Base-by-base conservation (phyloP, 2,329 filamentous ascomycete genomes). In the Ceratocystis eucalypticola region DNA sequence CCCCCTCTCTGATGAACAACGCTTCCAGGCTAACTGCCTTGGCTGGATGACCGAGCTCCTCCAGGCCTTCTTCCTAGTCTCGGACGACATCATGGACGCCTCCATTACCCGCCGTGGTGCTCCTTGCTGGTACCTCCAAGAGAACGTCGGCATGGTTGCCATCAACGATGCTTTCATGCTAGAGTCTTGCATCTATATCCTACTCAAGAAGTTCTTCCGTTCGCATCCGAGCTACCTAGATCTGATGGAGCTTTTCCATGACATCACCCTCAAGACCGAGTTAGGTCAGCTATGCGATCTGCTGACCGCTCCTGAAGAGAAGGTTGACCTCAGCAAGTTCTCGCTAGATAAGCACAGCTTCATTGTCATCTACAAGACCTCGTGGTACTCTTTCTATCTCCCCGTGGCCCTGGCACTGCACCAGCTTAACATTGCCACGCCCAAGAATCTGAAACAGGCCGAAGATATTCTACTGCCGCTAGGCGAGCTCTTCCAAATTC, bases 301-400 rank as follows among this genome's bases (percentile, higher is more conserved):
- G 70, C 85, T 97, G 75, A 99, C 94, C 61, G 94, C 94, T 46
- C 94, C 94, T 53, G 94, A 99, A 79, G 92, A 96, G 76, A 81
- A 87, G 69, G 89, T 97, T 73, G 86, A 97, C 78, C 86, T 99
- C 70, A 82, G 89, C 82, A 96, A 96, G 81, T 99, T 99, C 82
- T 91, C 86, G 76, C 82, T 96, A 77, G 84, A 92, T 69, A 99
- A 96, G 82, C 96, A 96, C 82, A 86, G 82, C 72, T 99, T 97
- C 82, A 99, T 99, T 74, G 94, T 99, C 79, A 89, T 96, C 78
- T 97, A 96, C 86, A 99, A 99, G 86, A 99, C 94, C 28, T 92
- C 94, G 64, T 99, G 95, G 82, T 99, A 99, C 82, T 95, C 89
- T 74, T 99, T 99, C 83, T 97, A 97, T 80, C 88, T 99, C 15